Conservation (phyloP, 2,329 filamentous ascomycete species). For the Colletotrichum tanaceti region DNA sequence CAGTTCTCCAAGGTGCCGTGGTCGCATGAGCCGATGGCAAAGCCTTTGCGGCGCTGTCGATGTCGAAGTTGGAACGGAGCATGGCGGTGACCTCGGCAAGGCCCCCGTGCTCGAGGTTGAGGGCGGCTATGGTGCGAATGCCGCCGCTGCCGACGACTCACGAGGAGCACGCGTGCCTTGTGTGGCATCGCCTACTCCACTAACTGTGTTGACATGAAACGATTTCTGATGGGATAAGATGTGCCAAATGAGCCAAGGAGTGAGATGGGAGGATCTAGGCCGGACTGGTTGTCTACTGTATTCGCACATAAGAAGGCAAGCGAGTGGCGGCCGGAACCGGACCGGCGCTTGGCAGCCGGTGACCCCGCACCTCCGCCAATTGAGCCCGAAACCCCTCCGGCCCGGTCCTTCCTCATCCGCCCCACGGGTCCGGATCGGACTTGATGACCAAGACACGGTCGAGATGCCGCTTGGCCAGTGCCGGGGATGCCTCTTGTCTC, state of each 20-base stretch:
- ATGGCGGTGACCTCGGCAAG: conserved; percentile 65
- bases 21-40: conserved; percentile 66
- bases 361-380: conserved; percentile 13
- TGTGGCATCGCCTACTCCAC: not conserved
- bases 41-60: conserved; percentile 60
- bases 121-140: conserved; percentile 67
- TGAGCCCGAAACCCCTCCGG: not conserved
- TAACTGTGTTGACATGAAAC: not conserved
- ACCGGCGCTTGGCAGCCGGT: not conserved
- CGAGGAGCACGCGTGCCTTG: conserved; percentile 59
- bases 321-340: not conserved
- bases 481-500: too few relatives aligned
- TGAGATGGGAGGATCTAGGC: too few relatives aligned
- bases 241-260: too few relatives aligned
- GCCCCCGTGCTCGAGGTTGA: conserved; percentile 63
- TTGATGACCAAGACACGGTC: not conserved
- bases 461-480: not conserved
- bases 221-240: too few relatives aligned
- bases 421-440: not conserved
- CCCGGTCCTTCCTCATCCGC: not conserved
- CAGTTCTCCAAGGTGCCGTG: conserved; percentile 63
- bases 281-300: too few relatives aligned
- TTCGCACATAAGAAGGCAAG: too few relatives aligned
- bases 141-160: conserved; percentile 68
- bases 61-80: conserved; percentile 66